These are phyloP conservation scores for Lumnitzera racemosa DNA, from an alignment of 345 rosid species.

Conservation along the genomic window DNA sequence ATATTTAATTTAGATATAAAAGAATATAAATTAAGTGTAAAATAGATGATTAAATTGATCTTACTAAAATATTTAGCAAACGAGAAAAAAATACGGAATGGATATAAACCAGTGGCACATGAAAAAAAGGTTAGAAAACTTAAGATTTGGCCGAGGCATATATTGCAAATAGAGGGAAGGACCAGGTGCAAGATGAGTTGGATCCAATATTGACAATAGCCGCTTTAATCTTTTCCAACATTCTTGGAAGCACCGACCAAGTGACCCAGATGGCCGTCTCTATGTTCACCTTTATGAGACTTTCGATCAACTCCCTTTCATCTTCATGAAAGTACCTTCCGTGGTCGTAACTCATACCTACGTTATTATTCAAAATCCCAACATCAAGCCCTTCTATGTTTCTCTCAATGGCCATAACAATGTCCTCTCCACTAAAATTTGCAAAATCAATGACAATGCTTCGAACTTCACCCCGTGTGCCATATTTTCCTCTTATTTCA, in stretches of 20 bases:
- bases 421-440: conserved; percentile 15
- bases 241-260: conserved; percentile 24
- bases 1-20: too few species aligned
- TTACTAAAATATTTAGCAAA: too few species aligned
- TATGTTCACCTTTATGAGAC: conserved; percentile 29
- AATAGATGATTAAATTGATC: too few species aligned
- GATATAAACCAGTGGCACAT: too few species aligned
- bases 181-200: conserved; percentile 19
- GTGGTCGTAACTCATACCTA: conserved; percentile 18
- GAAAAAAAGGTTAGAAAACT: conserved; percentile 3
- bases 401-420: conserved; percentile 3
- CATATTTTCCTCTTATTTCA: conserved; percentile 10
- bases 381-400: conserved; percentile 31
- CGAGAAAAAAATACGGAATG: too few species aligned
- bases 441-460: conserved; percentile 26
- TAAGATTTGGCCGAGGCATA: conserved; percentile 46
- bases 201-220: conserved; percentile 46
- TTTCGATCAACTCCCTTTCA: conserved; percentile 22
- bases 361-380: conserved; percentile 37
- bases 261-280: conserved; percentile 32
- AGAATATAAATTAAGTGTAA: too few species aligned
- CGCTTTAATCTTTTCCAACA: conserved; percentile 41
- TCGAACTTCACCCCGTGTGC: conserved; percentile 1
- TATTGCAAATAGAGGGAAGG: conserved; percentile 24
- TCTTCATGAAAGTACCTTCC: conserved; percentile 32